Base-by-base conservation (phyloP, 2,329 filamentous ascomycete genomes). In the Trichoderma pleuroti region DNA sequence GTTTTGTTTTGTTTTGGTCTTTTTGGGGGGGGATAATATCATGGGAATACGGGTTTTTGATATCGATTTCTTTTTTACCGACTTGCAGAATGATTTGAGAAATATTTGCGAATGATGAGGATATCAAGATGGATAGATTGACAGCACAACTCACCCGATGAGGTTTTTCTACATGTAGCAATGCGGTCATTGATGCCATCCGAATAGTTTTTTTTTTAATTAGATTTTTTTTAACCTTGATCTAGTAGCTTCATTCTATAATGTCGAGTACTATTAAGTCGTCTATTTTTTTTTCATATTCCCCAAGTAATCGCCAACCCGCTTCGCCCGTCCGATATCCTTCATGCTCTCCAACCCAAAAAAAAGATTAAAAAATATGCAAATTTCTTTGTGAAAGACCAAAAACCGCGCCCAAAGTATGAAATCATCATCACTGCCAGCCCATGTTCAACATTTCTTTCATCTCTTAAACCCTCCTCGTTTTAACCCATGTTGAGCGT, bases 401-500 rank as follows among this genome's bases (percentile, higher is more conserved):
- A 61, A 34, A 34, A 36, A n/a, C 11, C n/a, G 56, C 42, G 62
- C n/a, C 46, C 11, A n/a, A 21, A 12, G 18, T 21, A 49, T 12
- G 46, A 54, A 36, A 36, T 12, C 12, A 11, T 39, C 39, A 28
- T 32, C 24, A 52, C 21, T 60, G 1, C 5, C 30, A 16, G 24
- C n/a, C 26, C 61, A 24, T 49, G 16, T 28, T 28, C 24, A 62
- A 42, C 28, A 7, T 42, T 7, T 12, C 12, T 6, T n/a, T 34
- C 12, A n/a, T 34, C 24, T 26, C 3, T 26, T 24, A 2, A 1
- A 4, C 6, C 5, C 12, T 7, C 16, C 61, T 9, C n/a, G 21
- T 14, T 16, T 76, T 69, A 87, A 0, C 93, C 93, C 83, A 91
- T 89, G 80, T 97, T 96, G 73, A 96, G 81, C 1, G 93, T 96